Evolutionary conservation across 1,284 basidiomycete genomes (phyloP).

Genomic region (Trametes versicolor): DNA sequence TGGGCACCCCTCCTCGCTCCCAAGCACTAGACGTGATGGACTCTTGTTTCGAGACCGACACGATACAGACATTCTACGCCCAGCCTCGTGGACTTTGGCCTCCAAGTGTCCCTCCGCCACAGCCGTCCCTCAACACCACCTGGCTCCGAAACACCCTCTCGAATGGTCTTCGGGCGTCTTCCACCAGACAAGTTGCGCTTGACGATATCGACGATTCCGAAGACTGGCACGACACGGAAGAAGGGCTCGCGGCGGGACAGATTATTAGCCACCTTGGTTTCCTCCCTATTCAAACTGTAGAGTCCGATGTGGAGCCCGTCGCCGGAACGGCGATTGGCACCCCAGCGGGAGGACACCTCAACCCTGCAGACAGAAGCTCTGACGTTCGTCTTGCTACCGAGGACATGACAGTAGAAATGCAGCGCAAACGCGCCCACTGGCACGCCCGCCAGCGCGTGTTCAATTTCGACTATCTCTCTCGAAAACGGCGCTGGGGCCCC

Average conservation of each 20-base stretch:
- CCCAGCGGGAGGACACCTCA: too few species aligned
- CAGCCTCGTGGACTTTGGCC: too few species aligned
- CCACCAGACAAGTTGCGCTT: conserved; percentile 34
- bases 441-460: conserved; percentile 54
- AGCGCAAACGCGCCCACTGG: conserved; percentile 19
- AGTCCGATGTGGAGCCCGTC: background rate
- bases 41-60: too few species aligned
- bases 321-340: too few species aligned
- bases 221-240: conserved; percentile 37
- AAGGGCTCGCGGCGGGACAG: conserved; percentile 26
- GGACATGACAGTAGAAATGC: background rate
- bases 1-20: too few species aligned
- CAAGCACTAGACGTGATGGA: too few species aligned
- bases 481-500: conserved; percentile 56
- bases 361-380: too few species aligned
- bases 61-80: too few species aligned
- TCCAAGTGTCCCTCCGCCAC: conserved; percentile 3
- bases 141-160: conserved; percentile 40
- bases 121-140: conserved; percentile 36
- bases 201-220: conserved; percentile 34
- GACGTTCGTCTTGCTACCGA: too few species aligned
- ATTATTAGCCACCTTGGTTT: conserved; percentile 35
- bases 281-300: conserved; percentile 21
- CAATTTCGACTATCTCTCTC: conserved; percentile 56
- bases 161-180: conserved; percentile 35